These are phyloP conservation scores for Apocynum venetum DNA, from an alignment of 257 asterid species.

Conservation along the genomic window DNA sequence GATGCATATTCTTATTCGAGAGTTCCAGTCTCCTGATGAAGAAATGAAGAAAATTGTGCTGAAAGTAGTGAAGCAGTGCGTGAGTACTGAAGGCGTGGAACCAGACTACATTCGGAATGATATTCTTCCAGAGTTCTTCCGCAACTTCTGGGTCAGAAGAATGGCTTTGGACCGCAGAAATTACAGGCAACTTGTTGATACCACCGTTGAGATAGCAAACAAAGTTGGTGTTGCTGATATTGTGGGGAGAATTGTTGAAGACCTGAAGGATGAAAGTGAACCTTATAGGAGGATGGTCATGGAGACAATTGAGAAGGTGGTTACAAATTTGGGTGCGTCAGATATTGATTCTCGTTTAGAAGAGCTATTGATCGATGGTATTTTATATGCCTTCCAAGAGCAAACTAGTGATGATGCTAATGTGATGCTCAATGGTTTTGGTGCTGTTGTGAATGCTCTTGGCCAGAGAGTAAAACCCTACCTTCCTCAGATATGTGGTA, in stretches of 20 bases:
- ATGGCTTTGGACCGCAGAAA: constrained; percentile 93
- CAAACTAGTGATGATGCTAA: constrained; percentile 95
- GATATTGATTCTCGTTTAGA: constrained; percentile 84
- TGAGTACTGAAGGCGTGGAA: constrained; percentile 94
- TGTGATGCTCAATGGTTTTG: constrained; percentile 92
- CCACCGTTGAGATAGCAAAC: constrained; percentile 88
- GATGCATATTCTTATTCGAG: constrained; percentile 81
- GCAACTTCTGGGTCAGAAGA: constrained; percentile 87
- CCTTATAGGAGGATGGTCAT: constrained; percentile 93
- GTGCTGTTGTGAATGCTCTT: constrained; percentile 89
- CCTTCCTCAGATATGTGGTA: constrained; percentile 68
- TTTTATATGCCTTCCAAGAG: constrained; percentile 86
- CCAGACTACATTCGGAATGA: constrained; percentile 73
- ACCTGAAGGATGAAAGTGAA: constrained; percentile 86
- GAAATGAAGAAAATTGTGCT: constrained; percentile 94
- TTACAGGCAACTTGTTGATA: constrained; percentile 84
- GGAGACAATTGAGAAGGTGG: constrained; percentile 33
- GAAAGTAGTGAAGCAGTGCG: constrained; percentile 94
- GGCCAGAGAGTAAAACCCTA: constrained; percentile 83
- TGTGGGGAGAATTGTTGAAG: constrained; percentile 85
- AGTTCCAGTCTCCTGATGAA: constrained; percentile 92
- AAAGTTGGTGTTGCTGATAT: constrained; percentile 90
- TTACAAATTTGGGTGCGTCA: constrained; percentile 80
- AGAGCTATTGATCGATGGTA: constrained; percentile 82
- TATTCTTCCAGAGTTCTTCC: constrained; percentile 88